A percentile compares a stretch with the other conserved stretches of the same genome.
Conservation (phyloP, 2,329 filamentous ascomycete genomes). For the Neopestalotiopsis rosae region DNA sequence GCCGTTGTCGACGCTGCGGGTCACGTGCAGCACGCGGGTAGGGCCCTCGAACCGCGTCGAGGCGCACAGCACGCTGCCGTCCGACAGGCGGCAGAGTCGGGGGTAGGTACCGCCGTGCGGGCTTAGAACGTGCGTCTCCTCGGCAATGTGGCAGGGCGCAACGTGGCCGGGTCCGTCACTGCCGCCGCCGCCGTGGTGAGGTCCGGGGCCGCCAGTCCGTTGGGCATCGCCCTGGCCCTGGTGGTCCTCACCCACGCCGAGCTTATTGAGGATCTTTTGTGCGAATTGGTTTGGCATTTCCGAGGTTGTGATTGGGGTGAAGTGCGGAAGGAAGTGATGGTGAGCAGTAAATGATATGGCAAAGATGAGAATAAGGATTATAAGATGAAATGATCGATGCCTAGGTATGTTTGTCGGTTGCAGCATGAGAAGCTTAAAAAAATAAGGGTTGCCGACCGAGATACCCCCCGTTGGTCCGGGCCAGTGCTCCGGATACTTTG, state of each 20-base stretch:
- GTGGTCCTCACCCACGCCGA: slow-evolving; percentile 20
- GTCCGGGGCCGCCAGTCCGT: neutral
- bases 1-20: slow-evolving; percentile 49
- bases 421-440: neutral
- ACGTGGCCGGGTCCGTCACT: neutral
- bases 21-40: slow-evolving; percentile 46
- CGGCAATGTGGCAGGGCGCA: slow-evolving; percentile 12
- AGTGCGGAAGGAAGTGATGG: too few species aligned
- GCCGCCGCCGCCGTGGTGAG: neutral
- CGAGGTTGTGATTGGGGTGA: neutral
- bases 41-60: slow-evolving; percentile 46
- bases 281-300: slow-evolving; percentile 17
- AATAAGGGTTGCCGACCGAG: neutral
- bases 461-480: neutral
- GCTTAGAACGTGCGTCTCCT: slow-evolving; percentile 44
- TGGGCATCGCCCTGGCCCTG: neutral
- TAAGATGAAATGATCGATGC: neutral
- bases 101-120: slow-evolving; percentile 48
- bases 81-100: slow-evolving; percentile 48
- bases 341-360: neutral
- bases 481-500: neutral
- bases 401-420: neutral
- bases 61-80: slow-evolving; percentile 51
- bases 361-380: slow-evolving; percentile 2
- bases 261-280: slow-evolving; percentile 21